These are phyloP conservation scores for Penicillium sp. DNA, from an alignment of 2,329 filamentous ascomycete species.

Conservation along the genomic window DNA sequence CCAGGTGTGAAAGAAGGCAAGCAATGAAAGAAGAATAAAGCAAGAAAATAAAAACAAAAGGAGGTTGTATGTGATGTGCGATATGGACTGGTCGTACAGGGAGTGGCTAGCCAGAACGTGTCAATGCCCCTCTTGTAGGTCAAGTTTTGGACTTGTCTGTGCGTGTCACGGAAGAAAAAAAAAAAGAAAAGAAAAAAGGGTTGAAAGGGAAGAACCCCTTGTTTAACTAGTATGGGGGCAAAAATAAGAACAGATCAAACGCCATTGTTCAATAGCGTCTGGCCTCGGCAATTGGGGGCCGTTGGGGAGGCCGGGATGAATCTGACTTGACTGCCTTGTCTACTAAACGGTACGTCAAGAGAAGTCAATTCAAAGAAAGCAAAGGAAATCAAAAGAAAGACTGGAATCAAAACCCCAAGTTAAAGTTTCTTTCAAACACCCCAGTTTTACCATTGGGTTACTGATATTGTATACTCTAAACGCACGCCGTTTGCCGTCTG, in stretches of 20 bases:
- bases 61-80: background rate
- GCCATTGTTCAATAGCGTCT: background rate
- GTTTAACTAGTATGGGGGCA: background rate
- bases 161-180: background rate
- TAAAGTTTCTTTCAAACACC: background rate
- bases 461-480: background rate
- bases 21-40: background rate
- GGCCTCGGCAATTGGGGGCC: background rate
- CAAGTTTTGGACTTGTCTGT: background rate
- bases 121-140: conserved; percentile 2
- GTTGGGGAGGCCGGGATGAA: background rate
- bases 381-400: background rate
- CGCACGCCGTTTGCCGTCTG: conserved; percentile 1
- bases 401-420: background rate
- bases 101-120: background rate
- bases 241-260: background rate
- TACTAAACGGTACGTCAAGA: background rate
- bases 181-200: background rate
- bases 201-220: background rate
- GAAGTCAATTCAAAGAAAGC: background rate
- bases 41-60: too few species aligned
- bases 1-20: background rate
- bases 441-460: background rate
- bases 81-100: conserved; percentile 2
- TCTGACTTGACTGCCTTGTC: background rate